phyloP scores from a whole-genome alignment of 2,329 filamentous ascomycete genomes.

The Coniochaeta prunicola region DNA sequence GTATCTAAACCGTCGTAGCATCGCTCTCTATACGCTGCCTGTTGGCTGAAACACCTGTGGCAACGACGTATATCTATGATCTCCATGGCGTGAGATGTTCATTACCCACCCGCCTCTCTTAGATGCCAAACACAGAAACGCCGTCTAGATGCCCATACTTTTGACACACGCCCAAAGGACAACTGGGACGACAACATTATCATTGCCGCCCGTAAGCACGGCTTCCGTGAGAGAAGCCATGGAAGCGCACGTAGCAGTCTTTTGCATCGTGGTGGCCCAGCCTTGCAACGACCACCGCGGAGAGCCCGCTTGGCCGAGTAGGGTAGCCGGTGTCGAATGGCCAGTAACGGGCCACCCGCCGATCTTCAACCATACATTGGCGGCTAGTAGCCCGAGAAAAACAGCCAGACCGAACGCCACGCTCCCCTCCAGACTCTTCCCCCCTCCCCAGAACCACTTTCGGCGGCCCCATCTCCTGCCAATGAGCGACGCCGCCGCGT shows the following conservation, averaged over 20 bases:
- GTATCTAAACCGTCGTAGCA: not conserved
- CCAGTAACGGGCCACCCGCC: constrained; percentile 74
- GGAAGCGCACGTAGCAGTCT: constrained; percentile 64
- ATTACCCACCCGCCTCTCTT: not conserved
- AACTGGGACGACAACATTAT: constrained; percentile 95
- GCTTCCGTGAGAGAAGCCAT: constrained; percentile 90
- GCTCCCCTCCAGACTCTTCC: constrained; percentile 88
- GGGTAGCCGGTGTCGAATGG: not conserved
- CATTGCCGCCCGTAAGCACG: constrained; percentile 91
- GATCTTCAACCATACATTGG: constrained; percentile 65
- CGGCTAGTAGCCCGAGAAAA: constrained; percentile 61
- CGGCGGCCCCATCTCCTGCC: constrained; percentile 76
- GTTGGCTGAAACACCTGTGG: not conserved
- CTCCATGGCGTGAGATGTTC: not conserved
- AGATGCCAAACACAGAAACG: not conserved
- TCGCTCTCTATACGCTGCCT: not conserved
- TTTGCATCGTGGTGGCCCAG: constrained; percentile 61
- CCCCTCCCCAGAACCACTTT: constrained; percentile 96
- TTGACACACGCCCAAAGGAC: constrained; percentile 89
- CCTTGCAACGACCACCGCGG: constrained; percentile 22
- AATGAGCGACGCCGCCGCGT: constrained; percentile 85
- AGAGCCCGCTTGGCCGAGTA: not conserved
- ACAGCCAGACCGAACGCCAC: constrained; percentile 78
- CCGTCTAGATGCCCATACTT: constrained; percentile 52
- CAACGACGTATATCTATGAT: not conserved